Evolutionary conservation across 257 asterid species (phyloP).

Genomic region (Przewalskia tangutica): DNA sequence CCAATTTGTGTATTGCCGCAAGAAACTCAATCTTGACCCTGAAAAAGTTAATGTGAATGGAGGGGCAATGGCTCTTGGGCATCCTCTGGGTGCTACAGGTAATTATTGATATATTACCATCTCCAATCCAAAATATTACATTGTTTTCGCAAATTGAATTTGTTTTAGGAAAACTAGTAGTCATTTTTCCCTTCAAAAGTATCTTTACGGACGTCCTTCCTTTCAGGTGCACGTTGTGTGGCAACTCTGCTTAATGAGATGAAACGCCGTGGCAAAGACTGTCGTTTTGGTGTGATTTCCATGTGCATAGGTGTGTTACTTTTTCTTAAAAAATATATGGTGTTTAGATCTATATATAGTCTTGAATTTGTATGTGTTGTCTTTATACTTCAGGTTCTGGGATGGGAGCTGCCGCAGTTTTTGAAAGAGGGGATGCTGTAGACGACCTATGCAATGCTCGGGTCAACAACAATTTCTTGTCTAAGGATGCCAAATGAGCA

Average conservation of each 20-base stretch:
- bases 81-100: constrained; percentile 95
- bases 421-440: constrained; percentile 72
- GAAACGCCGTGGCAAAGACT: constrained; percentile 83
- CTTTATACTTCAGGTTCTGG: constrained; percentile 54
- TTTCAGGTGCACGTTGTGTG: constrained; percentile 81
- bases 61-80: constrained; percentile 95
- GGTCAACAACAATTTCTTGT: constrained; percentile 19
- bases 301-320: constrained; percentile 76
- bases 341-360: not conserved
- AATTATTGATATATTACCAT: not conserved
- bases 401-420: constrained; percentile 96
- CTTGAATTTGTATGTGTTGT: not conserved
- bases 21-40: constrained; percentile 62
- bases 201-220: not conserved
- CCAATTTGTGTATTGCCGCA: constrained; percentile 73
- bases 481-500: constrained; percentile 29
- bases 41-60: constrained; percentile 86
- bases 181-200: not conserved
- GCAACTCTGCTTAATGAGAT: constrained; percentile 79
- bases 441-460: constrained; percentile 49
- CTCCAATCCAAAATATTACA: not conserved
- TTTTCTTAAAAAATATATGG: not conserved
- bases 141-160: not conserved
- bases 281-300: constrained; percentile 83
- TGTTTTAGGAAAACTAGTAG: not conserved